Evolutionary conservation across 2,329 filamentous ascomycete species (phyloP).

Genomic region (Hymenoscyphus scutula): DNA sequence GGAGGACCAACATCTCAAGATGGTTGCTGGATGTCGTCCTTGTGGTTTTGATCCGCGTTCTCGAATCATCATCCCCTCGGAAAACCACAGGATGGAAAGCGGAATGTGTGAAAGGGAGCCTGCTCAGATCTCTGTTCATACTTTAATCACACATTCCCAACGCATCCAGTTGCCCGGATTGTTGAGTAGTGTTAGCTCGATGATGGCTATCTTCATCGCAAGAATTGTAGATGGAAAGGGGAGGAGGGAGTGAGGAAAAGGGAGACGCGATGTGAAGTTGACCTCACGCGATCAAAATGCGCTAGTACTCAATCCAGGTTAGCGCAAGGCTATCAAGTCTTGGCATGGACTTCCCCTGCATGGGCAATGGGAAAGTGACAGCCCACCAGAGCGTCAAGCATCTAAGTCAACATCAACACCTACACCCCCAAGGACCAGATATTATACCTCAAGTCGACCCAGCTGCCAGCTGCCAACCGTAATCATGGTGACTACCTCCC

Average conservation of each 20-base stretch:
- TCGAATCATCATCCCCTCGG: slow-evolving; percentile 9
- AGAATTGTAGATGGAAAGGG: slow-evolving; percentile 9
- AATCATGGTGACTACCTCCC: slow-evolving; percentile 31
- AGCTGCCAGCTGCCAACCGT: slow-evolving; percentile 13
- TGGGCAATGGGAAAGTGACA: too few relatives aligned
- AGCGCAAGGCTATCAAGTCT: neutral
- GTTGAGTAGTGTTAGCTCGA: slow-evolving; percentile 35
- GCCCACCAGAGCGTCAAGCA: too few relatives aligned
- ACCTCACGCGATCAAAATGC: slow-evolving; percentile 20
- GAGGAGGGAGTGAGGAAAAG: neutral
- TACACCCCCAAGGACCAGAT: neutral
- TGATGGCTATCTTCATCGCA: slow-evolving; percentile 38
- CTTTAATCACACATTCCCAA: slow-evolving; percentile 33
- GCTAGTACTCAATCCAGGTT: slow-evolving; percentile 5
- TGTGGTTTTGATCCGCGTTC: slow-evolving; percentile 18
- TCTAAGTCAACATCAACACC: too few relatives aligned
- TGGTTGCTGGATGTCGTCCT: slow-evolving; percentile 35
- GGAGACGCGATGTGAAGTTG: slow-evolving; percentile 21
- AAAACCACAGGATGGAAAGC: slow-evolving; percentile 14
- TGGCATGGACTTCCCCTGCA: too few relatives aligned
- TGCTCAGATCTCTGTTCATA: slow-evolving; percentile 41
- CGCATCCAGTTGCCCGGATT: slow-evolving; percentile 24
- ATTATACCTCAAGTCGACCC: neutral
- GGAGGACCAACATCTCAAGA: slow-evolving; percentile 30
- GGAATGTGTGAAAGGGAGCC: slow-evolving; percentile 14